Evolutionary conservation across 23 red algal species (phyloP).

Genomic region (Gracilaria gracilis): DNA sequence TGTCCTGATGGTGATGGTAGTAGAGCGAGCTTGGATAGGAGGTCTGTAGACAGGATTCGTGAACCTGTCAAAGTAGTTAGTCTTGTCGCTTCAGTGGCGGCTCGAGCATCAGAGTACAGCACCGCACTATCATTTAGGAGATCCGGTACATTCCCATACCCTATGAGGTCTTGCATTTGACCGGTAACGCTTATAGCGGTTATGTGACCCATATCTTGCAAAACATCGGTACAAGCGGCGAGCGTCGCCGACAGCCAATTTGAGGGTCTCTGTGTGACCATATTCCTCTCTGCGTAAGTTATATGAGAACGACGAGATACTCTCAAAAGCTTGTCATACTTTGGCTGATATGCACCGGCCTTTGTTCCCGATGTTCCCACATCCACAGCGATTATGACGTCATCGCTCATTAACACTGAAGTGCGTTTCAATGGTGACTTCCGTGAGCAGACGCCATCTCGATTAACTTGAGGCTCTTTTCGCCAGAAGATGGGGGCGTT

Average conservation of each 20-base stretch:
- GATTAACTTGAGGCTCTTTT: not conserved
- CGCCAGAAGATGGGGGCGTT: not conserved
- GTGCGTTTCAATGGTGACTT: not conserved
- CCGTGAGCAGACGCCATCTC: not conserved
- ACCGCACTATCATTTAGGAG: slow-evolving; percentile 28
- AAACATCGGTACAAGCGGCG: slow-evolving; percentile 1
- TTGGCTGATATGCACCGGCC: slow-evolving; percentile 8
- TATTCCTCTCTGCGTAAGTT: not conserved
- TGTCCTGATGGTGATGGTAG: slow-evolving; percentile 23
- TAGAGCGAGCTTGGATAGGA: slow-evolving; percentile 56
- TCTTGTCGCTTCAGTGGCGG: slow-evolving; percentile 26
- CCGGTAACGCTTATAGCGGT: slow-evolving; percentile 53
- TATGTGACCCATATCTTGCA: slow-evolving; percentile 2
- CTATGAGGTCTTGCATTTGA: slow-evolving; percentile 73
- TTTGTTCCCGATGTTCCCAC: slow-evolving; percentile 63
- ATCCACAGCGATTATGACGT: slow-evolving; percentile 38
- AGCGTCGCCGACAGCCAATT: slow-evolving; percentile 47
- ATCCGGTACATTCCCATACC: slow-evolving; percentile 26
- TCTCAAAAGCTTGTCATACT: not conserved
- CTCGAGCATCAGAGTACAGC: slow-evolving; percentile 61
- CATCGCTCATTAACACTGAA: not conserved
- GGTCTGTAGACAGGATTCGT: slow-evolving; percentile 26
- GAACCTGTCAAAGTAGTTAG: not conserved
- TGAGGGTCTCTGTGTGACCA: slow-evolving; percentile 32
- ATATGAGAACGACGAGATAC: slow-evolving; percentile 25